Conservation (phyloP, 2,329 filamentous ascomycete genomes). For the Fusarium siculi region DNA sequence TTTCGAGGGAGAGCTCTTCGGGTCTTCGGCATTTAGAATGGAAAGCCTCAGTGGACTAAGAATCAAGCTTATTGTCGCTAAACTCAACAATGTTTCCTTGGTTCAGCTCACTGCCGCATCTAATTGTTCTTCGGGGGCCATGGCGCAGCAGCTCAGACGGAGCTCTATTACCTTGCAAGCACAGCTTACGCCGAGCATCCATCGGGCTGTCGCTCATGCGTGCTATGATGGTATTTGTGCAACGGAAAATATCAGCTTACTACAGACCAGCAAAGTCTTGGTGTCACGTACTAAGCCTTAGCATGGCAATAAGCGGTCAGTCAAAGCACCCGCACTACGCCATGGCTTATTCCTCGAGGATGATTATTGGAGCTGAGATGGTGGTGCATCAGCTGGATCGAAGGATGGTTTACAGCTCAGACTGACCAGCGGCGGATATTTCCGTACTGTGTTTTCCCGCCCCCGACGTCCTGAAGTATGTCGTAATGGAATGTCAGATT, state of each 20-base stretch:
- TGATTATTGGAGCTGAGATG: background rate
- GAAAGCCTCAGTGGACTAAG: background rate
- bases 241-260: conserved; percentile 9
- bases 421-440: background rate
- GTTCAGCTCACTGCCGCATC: background rate
- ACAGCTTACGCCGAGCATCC: background rate
- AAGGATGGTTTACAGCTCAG: background rate
- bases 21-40: background rate
- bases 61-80: background rate
- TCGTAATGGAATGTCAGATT: background rate
- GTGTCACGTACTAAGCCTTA: background rate
- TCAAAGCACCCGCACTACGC: background rate
- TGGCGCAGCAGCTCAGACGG: conserved; percentile 1
- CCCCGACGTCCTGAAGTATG: background rate
- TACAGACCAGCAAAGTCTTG: background rate
- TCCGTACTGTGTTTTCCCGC: background rate
- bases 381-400: conserved; percentile 6
- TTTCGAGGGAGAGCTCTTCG: background rate
- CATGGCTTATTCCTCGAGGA: background rate
- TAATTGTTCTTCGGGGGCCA: background rate
- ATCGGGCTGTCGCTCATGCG: background rate
- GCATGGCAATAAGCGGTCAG: background rate
- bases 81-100: background rate
- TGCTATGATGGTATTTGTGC: background rate
- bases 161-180: background rate